These are phyloP conservation scores for Claviceps digitariae DNA, from an alignment of 2,329 filamentous ascomycete genomes.

Conservation along the genomic window DNA sequence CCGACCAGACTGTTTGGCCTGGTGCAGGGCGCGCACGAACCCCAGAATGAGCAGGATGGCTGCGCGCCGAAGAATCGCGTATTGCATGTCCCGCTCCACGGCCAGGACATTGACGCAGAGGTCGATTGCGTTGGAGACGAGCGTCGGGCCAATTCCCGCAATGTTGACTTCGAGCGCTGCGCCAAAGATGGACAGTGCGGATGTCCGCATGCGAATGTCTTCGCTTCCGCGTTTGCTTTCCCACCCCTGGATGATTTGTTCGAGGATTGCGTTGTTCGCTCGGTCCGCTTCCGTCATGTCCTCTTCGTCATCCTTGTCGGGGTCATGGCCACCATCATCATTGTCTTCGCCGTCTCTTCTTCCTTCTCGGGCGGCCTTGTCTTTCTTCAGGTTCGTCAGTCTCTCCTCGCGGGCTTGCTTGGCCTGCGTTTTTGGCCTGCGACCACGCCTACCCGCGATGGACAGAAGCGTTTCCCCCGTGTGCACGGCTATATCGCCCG, in stretches of 20 bases:
- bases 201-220: slow-evolving; percentile 56
- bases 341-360: no score
- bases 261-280: slow-evolving; percentile 35
- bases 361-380: slow-evolving; percentile 19
- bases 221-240: slow-evolving; percentile 51
- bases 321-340: slow-evolving; percentile 29
- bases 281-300: slow-evolving; percentile 28
- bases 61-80: slow-evolving; percentile 51
- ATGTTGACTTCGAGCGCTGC: slow-evolving; percentile 47
- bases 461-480: slow-evolving; percentile 47
- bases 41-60: slow-evolving; percentile 50
- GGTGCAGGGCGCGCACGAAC: slow-evolving; percentile 46
- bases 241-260: slow-evolving; percentile 53
- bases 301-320: slow-evolving; percentile 21
- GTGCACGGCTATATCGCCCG: slow-evolving; percentile 35
- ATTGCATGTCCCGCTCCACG: slow-evolving; percentile 45
- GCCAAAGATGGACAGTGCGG: slow-evolving; percentile 53
- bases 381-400: slow-evolving; percentile 32
- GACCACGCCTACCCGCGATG: slow-evolving; percentile 49
- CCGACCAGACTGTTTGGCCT: slow-evolving; percentile 31
- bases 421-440: slow-evolving; percentile 44
- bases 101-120: slow-evolving; percentile 48
- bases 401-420: slow-evolving; percentile 39
- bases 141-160: slow-evolving; percentile 35
- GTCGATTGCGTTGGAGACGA: slow-evolving; percentile 46